phyloP scores from a whole-genome alignment of 2,329 filamentous ascomycete genomes.

The Trichoderma oligosporum region DNA sequence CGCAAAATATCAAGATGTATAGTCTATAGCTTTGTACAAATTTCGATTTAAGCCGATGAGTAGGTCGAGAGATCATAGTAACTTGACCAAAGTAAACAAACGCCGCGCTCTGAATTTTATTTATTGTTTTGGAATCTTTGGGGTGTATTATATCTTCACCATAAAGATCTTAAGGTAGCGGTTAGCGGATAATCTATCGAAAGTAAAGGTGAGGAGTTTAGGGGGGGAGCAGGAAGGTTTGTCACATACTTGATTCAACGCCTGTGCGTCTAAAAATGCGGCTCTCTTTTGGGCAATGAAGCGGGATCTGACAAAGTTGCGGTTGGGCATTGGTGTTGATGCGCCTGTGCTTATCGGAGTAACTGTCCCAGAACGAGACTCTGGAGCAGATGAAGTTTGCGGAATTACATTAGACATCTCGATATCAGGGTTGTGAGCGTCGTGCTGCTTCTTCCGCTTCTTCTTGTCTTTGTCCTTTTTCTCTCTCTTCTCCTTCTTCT shows the following conservation, averaged over 20 bases:
- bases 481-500: constrained; percentile 41
- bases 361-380: constrained; percentile 32
- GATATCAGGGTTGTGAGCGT: constrained; percentile 28
- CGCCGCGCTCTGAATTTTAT: constrained; percentile 1
- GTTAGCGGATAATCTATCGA: constrained; percentile 17
- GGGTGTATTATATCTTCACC: constrained; percentile 48
- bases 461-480: constrained; percentile 45
- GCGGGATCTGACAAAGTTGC: constrained; percentile 72
- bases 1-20: background rate
- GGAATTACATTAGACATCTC: constrained; percentile 16
- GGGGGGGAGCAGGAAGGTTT: background rate
- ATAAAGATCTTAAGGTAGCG: constrained; percentile 58
- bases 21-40: background rate
- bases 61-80: constrained; percentile 3
- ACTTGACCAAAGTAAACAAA: constrained; percentile 3
- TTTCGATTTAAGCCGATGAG: background rate
- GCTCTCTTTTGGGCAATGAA: constrained; percentile 86
- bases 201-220: no score
- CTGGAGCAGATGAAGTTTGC: constrained; percentile 25
- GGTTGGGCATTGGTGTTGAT: constrained; percentile 49
- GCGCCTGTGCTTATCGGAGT: constrained; percentile 42
- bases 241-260: constrained; percentile 73
- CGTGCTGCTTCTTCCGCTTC: constrained; percentile 50
- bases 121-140: no score
- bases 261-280: constrained; percentile 75